phyloP scores from a whole-genome alignment of 345 rosid genomes.

The Ceriops tagal region DNA sequence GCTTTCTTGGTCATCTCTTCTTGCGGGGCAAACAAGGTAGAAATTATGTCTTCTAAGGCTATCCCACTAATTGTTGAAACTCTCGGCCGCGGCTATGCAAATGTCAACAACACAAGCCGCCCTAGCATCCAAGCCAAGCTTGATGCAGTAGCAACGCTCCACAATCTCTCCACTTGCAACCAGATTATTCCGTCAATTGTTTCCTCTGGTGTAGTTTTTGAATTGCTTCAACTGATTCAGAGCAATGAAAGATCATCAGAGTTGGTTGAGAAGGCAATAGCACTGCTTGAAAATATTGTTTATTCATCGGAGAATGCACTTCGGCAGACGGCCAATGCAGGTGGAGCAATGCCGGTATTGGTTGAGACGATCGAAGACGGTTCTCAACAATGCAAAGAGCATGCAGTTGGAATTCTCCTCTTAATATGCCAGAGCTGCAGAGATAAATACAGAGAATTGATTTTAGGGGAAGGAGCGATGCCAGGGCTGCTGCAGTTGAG shows the following conservation, averaged over 20 bases:
- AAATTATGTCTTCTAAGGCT: slow-evolving; percentile 57
- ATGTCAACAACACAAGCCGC: slow-evolving; percentile 3
- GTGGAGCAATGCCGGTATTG: slow-evolving; percentile 48
- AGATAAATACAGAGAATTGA: slow-evolving; percentile 61
- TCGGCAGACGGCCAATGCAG: slow-evolving; percentile 23
- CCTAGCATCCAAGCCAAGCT: slow-evolving; percentile 43
- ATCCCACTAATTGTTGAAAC: slow-evolving; percentile 42
- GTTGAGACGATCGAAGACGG: slow-evolving; percentile 86
- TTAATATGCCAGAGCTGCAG: slow-evolving; percentile 54
- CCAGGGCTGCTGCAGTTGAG: slow-evolving; percentile 79
- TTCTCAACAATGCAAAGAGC: slow-evolving; percentile 55
- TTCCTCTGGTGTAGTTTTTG: slow-evolving; percentile 44
- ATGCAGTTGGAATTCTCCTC: slow-evolving; percentile 64
- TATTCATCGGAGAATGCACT: slow-evolving; percentile 40
- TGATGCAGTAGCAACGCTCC: slow-evolving; percentile 68
- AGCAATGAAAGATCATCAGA: slow-evolving; percentile 42
- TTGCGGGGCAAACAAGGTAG: slow-evolving; percentile 54
- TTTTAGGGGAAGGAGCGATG: slow-evolving; percentile 73
- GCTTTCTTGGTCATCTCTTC: slow-evolving; percentile 72
- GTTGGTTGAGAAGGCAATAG: slow-evolving; percentile 53
- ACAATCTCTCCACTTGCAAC: slow-evolving; percentile 62
- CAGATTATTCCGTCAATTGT: slow-evolving; percentile 49
- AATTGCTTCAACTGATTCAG: slow-evolving; percentile 49
- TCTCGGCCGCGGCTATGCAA: slow-evolving; percentile 16
- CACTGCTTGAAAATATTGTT: slow-evolving; percentile 48